Percentiles rank a stretch among this genome's conserved stretches.
These are phyloP conservation scores for Fonsecaea nubica DNA, from an alignment of 2,329 filamentous ascomycete genomes.

Conservation along the genomic window DNA sequence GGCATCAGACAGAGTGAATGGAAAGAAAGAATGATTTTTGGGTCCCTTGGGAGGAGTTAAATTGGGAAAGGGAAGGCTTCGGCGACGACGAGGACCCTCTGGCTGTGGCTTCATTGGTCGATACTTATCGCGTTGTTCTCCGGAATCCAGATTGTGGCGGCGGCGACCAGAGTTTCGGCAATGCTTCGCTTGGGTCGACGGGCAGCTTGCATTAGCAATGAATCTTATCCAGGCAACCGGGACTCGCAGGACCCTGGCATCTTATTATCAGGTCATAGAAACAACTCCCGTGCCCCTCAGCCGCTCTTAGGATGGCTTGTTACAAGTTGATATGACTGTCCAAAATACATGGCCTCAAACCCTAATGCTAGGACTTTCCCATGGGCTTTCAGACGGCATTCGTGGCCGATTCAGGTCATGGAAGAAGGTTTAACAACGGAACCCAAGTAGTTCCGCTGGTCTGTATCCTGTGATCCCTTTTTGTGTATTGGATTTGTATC, in stretches of 20 bases:
- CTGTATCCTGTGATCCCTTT: neutral
- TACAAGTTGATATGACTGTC: neutral
- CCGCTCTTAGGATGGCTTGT: too few relatives aligned
- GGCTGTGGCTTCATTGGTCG: neutral
- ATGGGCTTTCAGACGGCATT: neutral
- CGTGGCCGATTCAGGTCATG: neutral
- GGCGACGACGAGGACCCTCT: slow-evolving; percentile 8
- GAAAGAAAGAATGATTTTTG: too few relatives aligned
- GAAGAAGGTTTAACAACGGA: neutral
- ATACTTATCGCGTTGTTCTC: slow-evolving; percentile 1
- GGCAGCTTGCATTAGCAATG: neutral
- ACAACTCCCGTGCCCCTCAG: too few relatives aligned
- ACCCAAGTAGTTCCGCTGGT: neutral
- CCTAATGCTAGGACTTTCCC: neutral
- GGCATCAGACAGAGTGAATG: neutral
- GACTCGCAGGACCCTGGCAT: too few relatives aligned
- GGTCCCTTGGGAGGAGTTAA: neutral
- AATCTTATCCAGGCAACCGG: too few relatives aligned
- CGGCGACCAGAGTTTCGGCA: neutral
- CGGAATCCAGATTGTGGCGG: neutral
- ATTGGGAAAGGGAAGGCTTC: slow-evolving; percentile 15
- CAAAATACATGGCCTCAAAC: neutral
- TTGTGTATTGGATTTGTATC: neutral
- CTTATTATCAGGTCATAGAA: too few relatives aligned
- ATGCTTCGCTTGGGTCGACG: neutral